A percentile compares a stretch with the other conserved stretches of the same genome.
phyloP scores from a whole-genome alignment of 352 stramenopile species.

The Elongisporangium anandrum region DNA sequence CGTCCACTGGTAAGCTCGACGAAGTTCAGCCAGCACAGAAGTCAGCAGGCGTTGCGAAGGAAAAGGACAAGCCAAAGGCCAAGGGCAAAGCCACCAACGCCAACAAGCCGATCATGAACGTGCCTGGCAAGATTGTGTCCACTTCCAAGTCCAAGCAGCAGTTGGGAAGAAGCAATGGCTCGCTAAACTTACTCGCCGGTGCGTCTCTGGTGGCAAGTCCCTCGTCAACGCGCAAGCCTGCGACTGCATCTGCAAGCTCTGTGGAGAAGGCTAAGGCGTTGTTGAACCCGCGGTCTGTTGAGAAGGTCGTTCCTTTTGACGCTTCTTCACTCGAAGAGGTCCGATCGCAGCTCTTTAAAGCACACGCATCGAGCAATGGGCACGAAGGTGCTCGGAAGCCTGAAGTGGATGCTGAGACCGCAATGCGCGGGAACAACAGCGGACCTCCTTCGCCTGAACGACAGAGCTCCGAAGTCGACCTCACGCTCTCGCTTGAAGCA shows the following conservation, averaged over 20 bases:
- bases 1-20: slow-evolving; percentile 10
- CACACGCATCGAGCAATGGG: slow-evolving; percentile 26
- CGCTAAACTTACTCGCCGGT: not conserved
- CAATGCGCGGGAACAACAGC: slow-evolving; percentile 36
- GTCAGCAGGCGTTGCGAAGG: slow-evolving; percentile 5
- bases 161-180: not conserved
- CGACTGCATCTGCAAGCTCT: slow-evolving; percentile 16
- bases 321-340: slow-evolving; percentile 52
- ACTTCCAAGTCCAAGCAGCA: slow-evolving; percentile 14
- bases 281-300: slow-evolving; percentile 9
- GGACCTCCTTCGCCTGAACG: slow-evolving; percentile 31
- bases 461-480: slow-evolving; percentile 13
- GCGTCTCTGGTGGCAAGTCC: not conserved
- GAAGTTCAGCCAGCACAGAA: slow-evolving; percentile 6
- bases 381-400: slow-evolving; percentile 7
- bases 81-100: slow-evolving; percentile 9
- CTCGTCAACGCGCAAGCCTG: not conserved
- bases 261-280: slow-evolving; percentile 23
- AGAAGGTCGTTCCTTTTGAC: slow-evolving; percentile 43
- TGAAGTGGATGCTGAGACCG: slow-evolving; percentile 9
- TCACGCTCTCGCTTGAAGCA: not conserved
- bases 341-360: slow-evolving; percentile 45
- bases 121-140: slow-evolving; percentile 46
- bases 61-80: slow-evolving; percentile 10
- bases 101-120: slow-evolving; percentile 23